Evolutionary conservation across 345 rosid species (phyloP), one percentile per base, ranked within the genome.

Genomic region (Combretum micranthum): DNA sequence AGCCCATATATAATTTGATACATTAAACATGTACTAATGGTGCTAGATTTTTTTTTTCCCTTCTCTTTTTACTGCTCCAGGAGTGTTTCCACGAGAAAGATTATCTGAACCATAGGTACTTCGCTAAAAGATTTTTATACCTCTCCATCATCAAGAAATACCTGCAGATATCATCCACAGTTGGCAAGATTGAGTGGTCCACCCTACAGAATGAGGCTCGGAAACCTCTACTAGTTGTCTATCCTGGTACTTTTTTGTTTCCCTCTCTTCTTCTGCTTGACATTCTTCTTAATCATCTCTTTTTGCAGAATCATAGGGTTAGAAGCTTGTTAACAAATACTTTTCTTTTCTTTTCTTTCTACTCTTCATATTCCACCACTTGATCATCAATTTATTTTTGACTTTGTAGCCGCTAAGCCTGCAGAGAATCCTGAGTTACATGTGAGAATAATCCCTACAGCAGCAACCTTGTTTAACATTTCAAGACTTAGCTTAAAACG

Each of bases 31-130:
- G 42, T 57, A 51, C 52, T 57, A 26, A 47, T 8, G 19, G 18
- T 51, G 11, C 52, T 15, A 42, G 32, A 48, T 58, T 12, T 42
- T 56, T 13, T 46, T 62, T 61, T 44, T 42, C 54, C n/a, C n/a
- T 13, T 47, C 15, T 48, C 54, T 20, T 5, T 22, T 59, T 44
- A 58, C 63, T 32, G 39, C 47, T 3, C 11, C 84, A 88, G 98
- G 97, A 88, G 44, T 89, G 97, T 69, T 92, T 86, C 67, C 77
- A 72, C 59, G 95, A 84, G 83, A 84, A 85, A 61, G 97, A 92
- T 69, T 92, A 83, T 70, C 75, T 88, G 64, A 82, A 89, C 80
- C 64, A 88, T 57, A 78, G 98, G 23, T 92, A 92, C 73, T 91
- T 86, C 72, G 97, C 93, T 64, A 89, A 86, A 73, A 72, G 98